phyloP scores from a whole-genome alignment of 768 basidiomycete species.

The Phanerochaete sordida region DNA sequence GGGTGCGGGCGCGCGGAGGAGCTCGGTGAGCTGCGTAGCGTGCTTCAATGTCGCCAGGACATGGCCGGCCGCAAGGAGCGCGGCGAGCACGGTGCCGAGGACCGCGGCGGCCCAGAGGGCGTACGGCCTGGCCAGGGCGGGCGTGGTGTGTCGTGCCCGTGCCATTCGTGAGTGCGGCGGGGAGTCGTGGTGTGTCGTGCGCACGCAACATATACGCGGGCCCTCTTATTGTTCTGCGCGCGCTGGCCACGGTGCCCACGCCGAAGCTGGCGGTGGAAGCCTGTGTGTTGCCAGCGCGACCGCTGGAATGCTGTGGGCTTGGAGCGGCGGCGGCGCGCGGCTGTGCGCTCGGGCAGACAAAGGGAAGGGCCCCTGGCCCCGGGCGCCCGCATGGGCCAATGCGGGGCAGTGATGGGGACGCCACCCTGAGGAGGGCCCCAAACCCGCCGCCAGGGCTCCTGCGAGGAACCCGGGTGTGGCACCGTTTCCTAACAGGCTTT shows the following conservation, averaged over 20 bases:
- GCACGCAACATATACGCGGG: neutral
- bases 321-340: neutral
- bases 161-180: neutral
- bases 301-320: neutral
- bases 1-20: neutral
- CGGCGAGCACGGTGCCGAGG: neutral
- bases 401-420: too few relatives aligned
- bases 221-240: neutral
- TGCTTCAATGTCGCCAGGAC: neutral
- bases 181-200: neutral
- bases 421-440: too few relatives aligned
- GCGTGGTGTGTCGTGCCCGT: neutral
- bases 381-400: too few relatives aligned
- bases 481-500: neutral
- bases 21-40: neutral
- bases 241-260: neutral
- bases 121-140: neutral
- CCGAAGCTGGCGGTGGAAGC: neutral
- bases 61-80: neutral
- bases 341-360: neutral
- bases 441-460: neutral
- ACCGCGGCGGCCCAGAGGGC: neutral
- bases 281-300: neutral
- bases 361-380: neutral
- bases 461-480: neutral